These are phyloP conservation scores for Helianthus tuberosus DNA, from an alignment of 129 eudicot species.

Conservation along the genomic window DNA sequence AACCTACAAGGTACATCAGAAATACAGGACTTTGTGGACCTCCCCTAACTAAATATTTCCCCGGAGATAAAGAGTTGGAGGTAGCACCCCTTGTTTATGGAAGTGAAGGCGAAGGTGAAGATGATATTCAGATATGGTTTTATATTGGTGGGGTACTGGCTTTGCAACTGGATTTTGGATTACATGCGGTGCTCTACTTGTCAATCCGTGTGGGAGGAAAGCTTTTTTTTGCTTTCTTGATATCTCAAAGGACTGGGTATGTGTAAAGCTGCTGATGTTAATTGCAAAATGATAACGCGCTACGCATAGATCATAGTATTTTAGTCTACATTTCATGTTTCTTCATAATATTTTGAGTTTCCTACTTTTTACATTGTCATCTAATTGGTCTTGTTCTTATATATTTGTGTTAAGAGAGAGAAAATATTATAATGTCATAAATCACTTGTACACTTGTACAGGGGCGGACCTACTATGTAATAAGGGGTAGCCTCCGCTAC, in stretches of 20 bases:
- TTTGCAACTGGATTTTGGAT: too few species aligned
- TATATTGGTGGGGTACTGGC: not conserved
- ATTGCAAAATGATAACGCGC: not conserved
- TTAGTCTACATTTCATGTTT: not conserved
- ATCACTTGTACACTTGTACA: too few species aligned
- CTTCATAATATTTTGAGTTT: not conserved
- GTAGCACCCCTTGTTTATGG: not conserved
- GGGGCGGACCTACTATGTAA: too few species aligned
- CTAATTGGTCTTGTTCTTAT: too few species aligned
- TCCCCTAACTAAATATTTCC: too few species aligned
- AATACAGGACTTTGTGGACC: too few species aligned
- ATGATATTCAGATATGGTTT: not conserved
- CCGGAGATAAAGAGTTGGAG: not conserved
- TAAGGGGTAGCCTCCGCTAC: too few species aligned
- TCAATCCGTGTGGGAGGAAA: too few species aligned
- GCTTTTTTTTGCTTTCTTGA: not conserved
- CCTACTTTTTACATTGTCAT: not conserved
- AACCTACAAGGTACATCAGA: too few species aligned
- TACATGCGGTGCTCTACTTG: too few species aligned
- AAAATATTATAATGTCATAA: too few species aligned
- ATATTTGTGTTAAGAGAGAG: too few species aligned
- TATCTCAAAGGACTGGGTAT: not conserved
- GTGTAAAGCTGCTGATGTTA: not conserved
- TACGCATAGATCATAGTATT: not conserved
- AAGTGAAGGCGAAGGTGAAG: not conserved